Evolutionary conservation across 2,329 filamentous ascomycete genomes (phyloP).

Genomic region (Didymellaceae sp.): DNA sequence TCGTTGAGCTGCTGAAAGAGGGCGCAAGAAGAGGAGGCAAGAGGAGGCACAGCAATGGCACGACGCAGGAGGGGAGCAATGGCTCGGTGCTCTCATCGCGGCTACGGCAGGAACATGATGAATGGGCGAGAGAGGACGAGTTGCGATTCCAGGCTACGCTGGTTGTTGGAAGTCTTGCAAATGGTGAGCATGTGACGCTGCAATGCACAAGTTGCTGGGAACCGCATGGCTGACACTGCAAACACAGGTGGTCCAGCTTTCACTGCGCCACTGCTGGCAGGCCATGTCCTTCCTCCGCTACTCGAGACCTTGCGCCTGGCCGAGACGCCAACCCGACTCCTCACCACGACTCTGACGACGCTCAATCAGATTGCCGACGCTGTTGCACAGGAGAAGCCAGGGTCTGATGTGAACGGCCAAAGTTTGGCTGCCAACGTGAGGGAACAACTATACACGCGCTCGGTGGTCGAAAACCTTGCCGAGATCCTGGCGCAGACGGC

Average conservation of each 20-base stretch:
- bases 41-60: constrained; percentile 52
- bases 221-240: constrained; percentile 25
- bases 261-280: constrained; percentile 74
- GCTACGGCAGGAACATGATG: constrained; percentile 9
- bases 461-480: constrained; percentile 67
- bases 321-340: constrained; percentile 69
- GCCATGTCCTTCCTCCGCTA: constrained; percentile 71
- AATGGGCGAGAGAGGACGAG: constrained; percentile 68
- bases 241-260: constrained; percentile 77
- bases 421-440: constrained; percentile 44
- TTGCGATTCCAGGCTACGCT: constrained; percentile 80
- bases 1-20: constrained; percentile 61
- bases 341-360: constrained; percentile 75
- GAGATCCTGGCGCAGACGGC: constrained; percentile 69
- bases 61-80: constrained; percentile 12
- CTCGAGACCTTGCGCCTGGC: constrained; percentile 72
- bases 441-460: constrained; percentile 65
- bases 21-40: constrained; percentile 54
- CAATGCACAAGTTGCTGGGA: background rate
- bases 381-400: constrained; percentile 61
- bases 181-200: constrained; percentile 63
- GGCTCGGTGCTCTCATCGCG: background rate
- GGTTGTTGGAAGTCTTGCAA: constrained; percentile 82
- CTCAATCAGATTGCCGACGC: constrained; percentile 75
- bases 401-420: constrained; percentile 57